Conservation (phyloP, 306 rosid species). For the Quercus parvula region DNA sequence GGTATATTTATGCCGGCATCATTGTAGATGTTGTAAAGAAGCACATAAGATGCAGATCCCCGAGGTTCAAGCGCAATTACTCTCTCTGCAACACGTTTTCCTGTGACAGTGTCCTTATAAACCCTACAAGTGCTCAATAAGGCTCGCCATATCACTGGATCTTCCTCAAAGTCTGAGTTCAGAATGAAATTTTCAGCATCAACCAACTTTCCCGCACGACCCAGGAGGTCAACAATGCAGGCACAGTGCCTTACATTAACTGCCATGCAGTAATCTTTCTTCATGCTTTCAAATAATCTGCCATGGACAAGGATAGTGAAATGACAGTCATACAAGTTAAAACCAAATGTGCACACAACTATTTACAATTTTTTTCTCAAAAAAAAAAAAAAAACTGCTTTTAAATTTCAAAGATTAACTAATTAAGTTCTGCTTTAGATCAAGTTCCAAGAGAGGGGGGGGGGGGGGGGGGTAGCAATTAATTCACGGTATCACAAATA, state of each 20-base stretch:
- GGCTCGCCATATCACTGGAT: slow-evolving; percentile 60
- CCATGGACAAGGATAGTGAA: background rate
- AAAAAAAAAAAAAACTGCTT: too few species aligned
- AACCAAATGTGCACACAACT: too few species aligned
- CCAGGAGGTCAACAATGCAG: slow-evolving; percentile 58
- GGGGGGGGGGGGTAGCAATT: background rate
- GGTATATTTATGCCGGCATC: slow-evolving; percentile 40
- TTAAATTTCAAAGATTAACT: background rate
- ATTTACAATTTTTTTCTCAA: too few species aligned
- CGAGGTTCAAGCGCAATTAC: slow-evolving; percentile 55
- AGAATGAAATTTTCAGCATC: slow-evolving; percentile 46
- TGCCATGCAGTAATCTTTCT: slow-evolving; percentile 33
- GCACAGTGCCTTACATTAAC: slow-evolving; percentile 47
- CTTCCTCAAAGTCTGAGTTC: slow-evolving; percentile 36
- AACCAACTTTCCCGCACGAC: slow-evolving; percentile 48
- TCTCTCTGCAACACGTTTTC: slow-evolving; percentile 41
- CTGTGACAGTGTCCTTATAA: slow-evolving; percentile 39
- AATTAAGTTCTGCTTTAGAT: too few species aligned
- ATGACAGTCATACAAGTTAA: background rate
- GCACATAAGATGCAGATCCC: slow-evolving; percentile 53
- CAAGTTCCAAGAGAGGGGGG: too few species aligned
- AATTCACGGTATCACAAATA: background rate
- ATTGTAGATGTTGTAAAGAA: slow-evolving; percentile 53
- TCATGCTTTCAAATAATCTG: slow-evolving; percentile 44
- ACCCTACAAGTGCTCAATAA: slow-evolving; percentile 55